Base-by-base conservation (phyloP, 1,284 basidiomycete genomes). In the Ganoderma leucocontextum region DNA sequence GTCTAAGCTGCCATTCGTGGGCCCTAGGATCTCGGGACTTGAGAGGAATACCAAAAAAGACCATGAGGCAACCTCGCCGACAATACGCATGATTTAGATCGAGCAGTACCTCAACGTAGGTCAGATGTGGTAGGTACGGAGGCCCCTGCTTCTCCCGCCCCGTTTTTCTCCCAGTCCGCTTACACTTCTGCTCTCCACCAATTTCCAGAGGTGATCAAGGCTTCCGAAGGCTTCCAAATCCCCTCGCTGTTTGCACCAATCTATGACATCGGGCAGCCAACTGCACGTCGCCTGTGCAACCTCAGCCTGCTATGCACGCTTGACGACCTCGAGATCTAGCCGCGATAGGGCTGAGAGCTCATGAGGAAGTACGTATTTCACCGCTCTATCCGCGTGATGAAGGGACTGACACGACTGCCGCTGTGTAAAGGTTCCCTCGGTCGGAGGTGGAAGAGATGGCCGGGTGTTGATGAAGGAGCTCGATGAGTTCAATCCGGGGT, bases 251-350 rank as follows among this genome's bases (percentile, higher is more conserved):
- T 95, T 71, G 82, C 85, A n/a, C 82, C 84, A 1, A 80, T 95
- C 68, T 89, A 95, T 64, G 91, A 92, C 9, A 89, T 95, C 42
- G 93, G 93, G 7, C 83, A 91, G 0, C 78, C 81, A 19, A 91
- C 85, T 2, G 91, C 92, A 4, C 85, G 87, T 6, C 80, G 84
- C 44, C 82, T 93, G 5, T 92, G 89, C 76, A 84, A 85, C 29
- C 81, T 85, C 35, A 89, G 90, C 4, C 78, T n/a, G n/a, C n/a
- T 92, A 55, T 85, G 89, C 57, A 89, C 85, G 0, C 74, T 92
- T 15, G 83, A 86, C 6, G 89, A 93, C 72, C 81, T 93, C 52
- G 86, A 90, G 67, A 78, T 82, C 47, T 90, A 91, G 78, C 86
- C 17, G 87, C 86, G 1, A 76, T 92, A 2, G 80, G 80, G 12